These are phyloP conservation scores for Eimeria zaria DNA, from an alignment of 169 alveolate species.

Conservation along the genomic window DNA sequence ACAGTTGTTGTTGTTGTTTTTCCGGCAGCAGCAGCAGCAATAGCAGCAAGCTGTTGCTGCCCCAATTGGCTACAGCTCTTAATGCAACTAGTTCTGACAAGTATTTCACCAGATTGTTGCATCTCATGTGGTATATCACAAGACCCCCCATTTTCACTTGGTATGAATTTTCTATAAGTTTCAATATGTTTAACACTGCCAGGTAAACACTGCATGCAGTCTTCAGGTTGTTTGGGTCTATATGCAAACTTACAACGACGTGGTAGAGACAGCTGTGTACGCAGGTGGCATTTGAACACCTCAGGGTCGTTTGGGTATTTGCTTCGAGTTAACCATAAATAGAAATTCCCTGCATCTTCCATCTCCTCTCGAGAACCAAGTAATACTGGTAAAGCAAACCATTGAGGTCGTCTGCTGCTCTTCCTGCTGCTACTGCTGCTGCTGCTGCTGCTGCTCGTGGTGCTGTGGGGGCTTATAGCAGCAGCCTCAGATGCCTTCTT, in stretches of 20 bases:
- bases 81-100: slow-evolving; percentile 43
- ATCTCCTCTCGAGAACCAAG: slow-evolving; percentile 17
- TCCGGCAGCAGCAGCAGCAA: neutral
- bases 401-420: slow-evolving; percentile 70
- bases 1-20: neutral
- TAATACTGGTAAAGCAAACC: slow-evolving; percentile 75
- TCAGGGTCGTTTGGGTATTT: slow-evolving; percentile 77
- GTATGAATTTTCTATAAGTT: slow-evolving; percentile 34
- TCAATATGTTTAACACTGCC: neutral
- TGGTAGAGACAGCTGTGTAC: slow-evolving; percentile 59
- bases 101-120: neutral
- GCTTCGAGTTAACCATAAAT: slow-evolving; percentile 74
- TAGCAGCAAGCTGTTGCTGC: neutral
- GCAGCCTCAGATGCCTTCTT: neutral
- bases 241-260: slow-evolving; percentile 24
- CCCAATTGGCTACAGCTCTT: slow-evolving; percentile 75
- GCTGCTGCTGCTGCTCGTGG: slow-evolving; percentile 12
- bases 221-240: slow-evolving; percentile 57
- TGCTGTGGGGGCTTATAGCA: neutral
- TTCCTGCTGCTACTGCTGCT: slow-evolving; percentile 18
- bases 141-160: slow-evolving; percentile 61
- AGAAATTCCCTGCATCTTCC: slow-evolving; percentile 76
- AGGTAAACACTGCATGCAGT: slow-evolving; percentile 58
- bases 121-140: slow-evolving; percentile 63
- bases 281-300: slow-evolving; percentile 74